A percentile compares a stretch with the other conserved stretches of the same genome.
phyloP scores from a whole-genome alignment of 768 basidiomycete species.

The Saitozyma sp. region DNA sequence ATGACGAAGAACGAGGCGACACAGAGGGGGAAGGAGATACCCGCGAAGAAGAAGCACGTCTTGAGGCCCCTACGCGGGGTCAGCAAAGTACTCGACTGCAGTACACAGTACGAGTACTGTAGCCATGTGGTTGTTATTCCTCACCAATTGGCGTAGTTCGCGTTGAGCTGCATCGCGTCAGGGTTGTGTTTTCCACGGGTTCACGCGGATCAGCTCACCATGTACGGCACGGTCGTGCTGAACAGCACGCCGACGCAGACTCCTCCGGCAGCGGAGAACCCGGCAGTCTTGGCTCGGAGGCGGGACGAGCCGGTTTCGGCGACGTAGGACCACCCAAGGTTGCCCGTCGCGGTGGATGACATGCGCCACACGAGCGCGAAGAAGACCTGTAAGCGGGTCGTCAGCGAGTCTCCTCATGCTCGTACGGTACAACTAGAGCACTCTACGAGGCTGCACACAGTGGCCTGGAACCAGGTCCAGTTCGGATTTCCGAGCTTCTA shows the following conservation, averaged over 20 bases:
- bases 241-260: slow-evolving; percentile 32
- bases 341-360: slow-evolving; percentile 24
- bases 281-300: slow-evolving; percentile 40
- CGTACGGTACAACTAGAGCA: neutral
- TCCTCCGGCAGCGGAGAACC: slow-evolving; percentile 33
- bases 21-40: slow-evolving; percentile 20
- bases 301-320: slow-evolving; percentile 32
- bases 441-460: neutral
- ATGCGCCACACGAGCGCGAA: slow-evolving; percentile 36
- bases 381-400: slow-evolving; percentile 18
- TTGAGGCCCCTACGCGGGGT: slow-evolving; percentile 21
- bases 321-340: slow-evolving; percentile 30
- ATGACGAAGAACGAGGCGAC: slow-evolving; percentile 38
- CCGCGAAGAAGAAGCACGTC: slow-evolving; percentile 42
- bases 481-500: no score
- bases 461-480: no score
- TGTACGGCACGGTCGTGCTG: slow-evolving; percentile 32
- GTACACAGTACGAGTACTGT: no score
- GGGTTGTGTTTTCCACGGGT: no score
- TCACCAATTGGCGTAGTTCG: slow-evolving; percentile 29
- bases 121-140: no score
- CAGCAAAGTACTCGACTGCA: no score
- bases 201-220: slow-evolving; percentile 12
- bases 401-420: neutral
- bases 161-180: slow-evolving; percentile 13